Evolutionary conservation across 176 grass and related monocot genomes (phyloP).

Genomic region (Carex scoparia): DNA sequence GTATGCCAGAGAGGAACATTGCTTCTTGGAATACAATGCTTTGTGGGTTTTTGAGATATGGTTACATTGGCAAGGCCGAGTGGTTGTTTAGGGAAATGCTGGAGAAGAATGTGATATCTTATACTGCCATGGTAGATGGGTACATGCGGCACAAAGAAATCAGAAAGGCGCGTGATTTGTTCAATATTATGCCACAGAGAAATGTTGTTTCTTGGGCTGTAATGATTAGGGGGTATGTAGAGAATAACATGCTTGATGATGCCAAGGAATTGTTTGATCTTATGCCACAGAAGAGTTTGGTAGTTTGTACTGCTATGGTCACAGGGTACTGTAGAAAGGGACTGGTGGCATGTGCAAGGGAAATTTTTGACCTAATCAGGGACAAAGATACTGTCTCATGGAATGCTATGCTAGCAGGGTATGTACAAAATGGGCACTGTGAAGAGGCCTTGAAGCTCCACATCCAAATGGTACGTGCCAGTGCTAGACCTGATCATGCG

Average conservation of each 20-base stretch:
- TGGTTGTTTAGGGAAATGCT: slow-evolving; percentile 61
- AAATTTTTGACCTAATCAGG: slow-evolving; percentile 57
- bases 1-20: slow-evolving; percentile 50
- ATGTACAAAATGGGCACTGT: slow-evolving; percentile 70
- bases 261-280: slow-evolving; percentile 51
- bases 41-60: slow-evolving; percentile 52
- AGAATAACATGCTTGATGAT: slow-evolving; percentile 53
- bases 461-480: slow-evolving; percentile 46
- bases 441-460: slow-evolving; percentile 70
- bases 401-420: slow-evolving; percentile 87
- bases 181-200: slow-evolving; percentile 63
- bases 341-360: slow-evolving; percentile 47
- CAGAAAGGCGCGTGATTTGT: slow-evolving; percentile 45
- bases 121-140: slow-evolving; percentile 66
- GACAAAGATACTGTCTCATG: slow-evolving; percentile 73
- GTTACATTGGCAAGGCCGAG: slow-evolving; percentile 40
- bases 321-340: slow-evolving; percentile 64
- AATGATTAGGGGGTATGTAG: slow-evolving; percentile 66
- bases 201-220: slow-evolving; percentile 65
- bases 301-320: slow-evolving; percentile 57
- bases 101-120: slow-evolving; percentile 67
- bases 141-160: slow-evolving; percentile 43
- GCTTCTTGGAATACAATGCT: slow-evolving; percentile 89
- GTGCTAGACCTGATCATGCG: slow-evolving; percentile 64
- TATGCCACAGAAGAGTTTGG: slow-evolving; percentile 74